phyloP scores from a whole-genome alignment of 306 rosid genomes.

The Carpinus viminea region DNA sequence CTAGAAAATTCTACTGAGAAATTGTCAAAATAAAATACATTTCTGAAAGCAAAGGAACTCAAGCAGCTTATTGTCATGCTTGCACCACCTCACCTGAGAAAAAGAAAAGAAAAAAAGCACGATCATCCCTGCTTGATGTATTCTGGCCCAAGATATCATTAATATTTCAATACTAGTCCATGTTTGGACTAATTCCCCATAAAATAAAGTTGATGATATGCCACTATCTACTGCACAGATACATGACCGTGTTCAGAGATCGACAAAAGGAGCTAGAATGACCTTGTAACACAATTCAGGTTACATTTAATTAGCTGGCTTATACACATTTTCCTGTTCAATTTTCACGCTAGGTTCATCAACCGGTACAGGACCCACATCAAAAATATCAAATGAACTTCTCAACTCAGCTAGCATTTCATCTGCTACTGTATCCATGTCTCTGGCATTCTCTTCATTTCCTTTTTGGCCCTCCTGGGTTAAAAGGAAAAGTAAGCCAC shows the following conservation, averaged over 20 bases:
- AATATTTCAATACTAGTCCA: not conserved
- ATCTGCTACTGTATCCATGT: conserved; percentile 40
- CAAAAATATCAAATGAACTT: too few relatives aligned
- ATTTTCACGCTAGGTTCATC: conserved; percentile 61
- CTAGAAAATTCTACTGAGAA: not conserved
- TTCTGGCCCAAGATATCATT: not conserved
- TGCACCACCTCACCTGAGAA: too few relatives aligned
- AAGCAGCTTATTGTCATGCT: too few relatives aligned
- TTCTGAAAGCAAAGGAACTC: too few relatives aligned
- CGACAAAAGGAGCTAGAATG: conserved; percentile 18
- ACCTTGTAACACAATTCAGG: conserved; percentile 9
- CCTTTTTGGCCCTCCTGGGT: conserved; percentile 48
- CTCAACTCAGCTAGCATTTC: too few relatives aligned
- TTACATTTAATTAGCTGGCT: conserved; percentile 52
- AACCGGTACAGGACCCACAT: conserved; percentile 24
- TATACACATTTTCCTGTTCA: conserved; percentile 53
- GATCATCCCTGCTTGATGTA: not conserved
- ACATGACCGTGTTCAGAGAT: conserved; percentile 22
- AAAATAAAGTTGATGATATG: conserved; percentile 2
- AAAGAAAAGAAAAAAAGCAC: not conserved
- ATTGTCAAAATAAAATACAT: not conserved
- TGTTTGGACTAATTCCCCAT: not conserved
- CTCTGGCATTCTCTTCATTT: conserved; percentile 50
- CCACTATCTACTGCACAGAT: conserved; percentile 5
- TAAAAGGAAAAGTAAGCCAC: conserved; percentile 19